These are phyloP conservation scores for Komagataella mondaviorum DNA, from an alignment of 805 yeast genomes.

Conservation along the genomic window DNA sequence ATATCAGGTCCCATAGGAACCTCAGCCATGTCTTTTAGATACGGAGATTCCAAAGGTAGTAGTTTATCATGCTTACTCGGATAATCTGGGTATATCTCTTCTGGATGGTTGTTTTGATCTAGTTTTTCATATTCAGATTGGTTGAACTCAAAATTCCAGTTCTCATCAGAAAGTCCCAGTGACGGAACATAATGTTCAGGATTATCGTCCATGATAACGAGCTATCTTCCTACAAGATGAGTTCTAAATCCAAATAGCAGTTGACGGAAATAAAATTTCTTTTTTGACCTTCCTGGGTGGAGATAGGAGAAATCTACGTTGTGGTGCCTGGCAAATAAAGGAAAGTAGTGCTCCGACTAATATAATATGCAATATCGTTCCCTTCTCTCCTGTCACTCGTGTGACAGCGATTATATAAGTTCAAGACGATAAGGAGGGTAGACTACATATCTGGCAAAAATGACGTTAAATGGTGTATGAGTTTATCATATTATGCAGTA, in stretches of 20 bases:
- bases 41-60: not conserved
- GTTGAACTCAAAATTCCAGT: not conserved
- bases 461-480: not conserved
- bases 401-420: not conserved
- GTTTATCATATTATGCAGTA: not conserved
- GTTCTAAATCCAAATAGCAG: not conserved
- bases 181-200: not conserved
- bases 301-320: not conserved
- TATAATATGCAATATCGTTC: not conserved
- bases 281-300: not conserved
- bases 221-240: too few species aligned
- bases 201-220: not conserved
- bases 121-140: not conserved
- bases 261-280: not conserved
- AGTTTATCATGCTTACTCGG: not conserved
- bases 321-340: not conserved
- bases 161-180: not conserved
- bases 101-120: not conserved
- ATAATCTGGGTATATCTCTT: not conserved
- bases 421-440: not conserved
- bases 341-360: not conserved
- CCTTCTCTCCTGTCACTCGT: not conserved
- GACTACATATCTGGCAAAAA: not conserved
- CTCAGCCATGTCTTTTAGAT: not conserved
- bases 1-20: not conserved